Conservation (phyloP, 2,329 filamentous ascomycete genomes). For the Thyridium curvatum region DNA sequence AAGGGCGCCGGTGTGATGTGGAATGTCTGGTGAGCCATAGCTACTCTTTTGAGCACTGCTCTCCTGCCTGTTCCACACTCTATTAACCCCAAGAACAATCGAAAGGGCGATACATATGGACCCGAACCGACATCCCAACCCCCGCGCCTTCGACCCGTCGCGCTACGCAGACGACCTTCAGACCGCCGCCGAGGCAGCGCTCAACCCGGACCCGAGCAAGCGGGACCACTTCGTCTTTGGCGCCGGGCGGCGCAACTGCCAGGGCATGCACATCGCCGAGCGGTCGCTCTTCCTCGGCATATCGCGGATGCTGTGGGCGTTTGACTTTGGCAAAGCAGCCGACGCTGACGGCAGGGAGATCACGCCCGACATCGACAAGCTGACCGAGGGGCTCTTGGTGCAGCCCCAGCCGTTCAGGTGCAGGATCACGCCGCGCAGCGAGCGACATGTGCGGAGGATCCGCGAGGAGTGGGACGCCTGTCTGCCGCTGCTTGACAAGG, state of each 20-base stretch:
- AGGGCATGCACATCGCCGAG: slow-evolving; percentile 48
- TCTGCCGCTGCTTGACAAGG: slow-evolving; percentile 1
- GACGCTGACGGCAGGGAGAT: background rate
- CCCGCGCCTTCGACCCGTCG: slow-evolving; percentile 33
- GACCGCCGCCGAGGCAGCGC: slow-evolving; percentile 18
- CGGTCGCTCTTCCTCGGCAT: slow-evolving; percentile 40
- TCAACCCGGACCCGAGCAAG: slow-evolving; percentile 24
- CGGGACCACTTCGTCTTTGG: slow-evolving; percentile 50
- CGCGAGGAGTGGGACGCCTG: slow-evolving; percentile 1
- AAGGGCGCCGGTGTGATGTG: slow-evolving; percentile 34
- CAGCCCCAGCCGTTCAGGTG: slow-evolving; percentile 2
- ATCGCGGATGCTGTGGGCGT: slow-evolving; percentile 41
- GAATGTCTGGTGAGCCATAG: slow-evolving; percentile 28
- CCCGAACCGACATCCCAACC: slow-evolving; percentile 29
- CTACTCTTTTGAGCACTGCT: too few species aligned
- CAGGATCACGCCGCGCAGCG: slow-evolving; percentile 1
- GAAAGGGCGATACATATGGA: slow-evolving; percentile 40
- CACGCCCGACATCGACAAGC: slow-evolving; percentile 1
- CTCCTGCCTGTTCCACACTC: too few species aligned
- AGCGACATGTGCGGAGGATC: background rate
- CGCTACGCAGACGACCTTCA: slow-evolving; percentile 23
- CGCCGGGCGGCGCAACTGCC: slow-evolving; percentile 50
- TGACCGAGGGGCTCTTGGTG: slow-evolving; percentile 3
- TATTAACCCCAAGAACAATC: slow-evolving; percentile 21
- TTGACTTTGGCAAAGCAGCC: slow-evolving; percentile 9